phyloP scores from a whole-genome alignment of 768 basidiomycete genomes.

The Xanthoconium stramineum region DNA sequence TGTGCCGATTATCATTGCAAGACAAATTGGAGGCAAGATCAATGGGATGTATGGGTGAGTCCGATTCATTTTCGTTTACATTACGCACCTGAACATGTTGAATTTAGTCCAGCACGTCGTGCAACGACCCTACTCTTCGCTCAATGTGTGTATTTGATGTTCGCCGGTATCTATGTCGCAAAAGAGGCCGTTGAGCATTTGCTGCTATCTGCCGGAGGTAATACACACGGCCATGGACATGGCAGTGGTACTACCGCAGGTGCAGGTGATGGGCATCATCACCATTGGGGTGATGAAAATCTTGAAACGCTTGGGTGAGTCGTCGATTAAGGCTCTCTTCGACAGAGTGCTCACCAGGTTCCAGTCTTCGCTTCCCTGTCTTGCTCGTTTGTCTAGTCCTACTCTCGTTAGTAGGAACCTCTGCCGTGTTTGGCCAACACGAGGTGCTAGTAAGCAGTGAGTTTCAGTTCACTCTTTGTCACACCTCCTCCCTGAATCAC shows the following conservation, averaged over 20 bases:
- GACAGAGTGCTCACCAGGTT: neutral
- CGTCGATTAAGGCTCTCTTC: neutral
- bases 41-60: slow-evolving; percentile 61
- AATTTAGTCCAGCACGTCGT: slow-evolving; percentile 56
- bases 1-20: slow-evolving; percentile 36
- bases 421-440: slow-evolving; percentile 60
- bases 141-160: slow-evolving; percentile 91
- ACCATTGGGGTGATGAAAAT: slow-evolving; percentile 64
- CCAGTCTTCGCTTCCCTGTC: slow-evolving; percentile 66
- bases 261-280: slow-evolving; percentile 45
- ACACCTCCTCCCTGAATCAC: slow-evolving; percentile 1
- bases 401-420: slow-evolving; percentile 53
- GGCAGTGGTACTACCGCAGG: slow-evolving; percentile 51
- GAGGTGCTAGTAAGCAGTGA: slow-evolving; percentile 60
- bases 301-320: slow-evolving; percentile 41
- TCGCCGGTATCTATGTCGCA: slow-evolving; percentile 91
- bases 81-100: neutral
- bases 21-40: slow-evolving; percentile 33
- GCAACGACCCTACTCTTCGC: slow-evolving; percentile 78
- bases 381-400: slow-evolving; percentile 54
- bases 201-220: slow-evolving; percentile 77
- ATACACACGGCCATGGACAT: slow-evolving; percentile 60
- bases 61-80: slow-evolving; percentile 22
- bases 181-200: slow-evolving; percentile 97
- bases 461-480: slow-evolving; percentile 23